These are phyloP conservation scores for Phaffia tasmanica DNA, from an alignment of 768 basidiomycete genomes.

Conservation along the genomic window DNA sequence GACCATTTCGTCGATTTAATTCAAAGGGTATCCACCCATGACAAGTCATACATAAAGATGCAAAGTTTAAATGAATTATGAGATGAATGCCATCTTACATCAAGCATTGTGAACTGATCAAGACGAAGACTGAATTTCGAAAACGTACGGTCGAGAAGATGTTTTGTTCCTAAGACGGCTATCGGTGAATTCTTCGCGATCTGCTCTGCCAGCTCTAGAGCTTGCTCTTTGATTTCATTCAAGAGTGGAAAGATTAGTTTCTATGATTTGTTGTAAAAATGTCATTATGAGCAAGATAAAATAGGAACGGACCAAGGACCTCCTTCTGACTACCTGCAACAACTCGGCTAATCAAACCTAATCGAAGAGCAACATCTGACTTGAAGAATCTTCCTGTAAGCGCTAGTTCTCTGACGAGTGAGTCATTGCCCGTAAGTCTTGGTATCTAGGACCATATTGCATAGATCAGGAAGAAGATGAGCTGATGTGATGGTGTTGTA, in stretches of 20 bases:
- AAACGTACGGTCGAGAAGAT: conserved; percentile 49
- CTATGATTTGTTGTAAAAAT: too few relatives aligned
- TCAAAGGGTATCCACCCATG: too few relatives aligned
- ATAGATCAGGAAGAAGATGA: too few relatives aligned
- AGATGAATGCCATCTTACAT: conserved; percentile 1
- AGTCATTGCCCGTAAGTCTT: conserved; percentile 63
- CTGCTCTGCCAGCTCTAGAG: conserved; percentile 47
- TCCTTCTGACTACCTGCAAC: conserved; percentile 55
- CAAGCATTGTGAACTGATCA: background rate
- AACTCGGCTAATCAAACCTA: conserved; percentile 66
- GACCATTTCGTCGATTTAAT: too few relatives aligned
- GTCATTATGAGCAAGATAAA: too few relatives aligned
- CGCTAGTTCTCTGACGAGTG: conserved; percentile 57
- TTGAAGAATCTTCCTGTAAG: conserved; percentile 63
- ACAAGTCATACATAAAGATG: background rate
- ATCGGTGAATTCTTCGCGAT: conserved; percentile 60
- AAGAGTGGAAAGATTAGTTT: too few relatives aligned
- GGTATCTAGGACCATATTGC: conserved; percentile 36
- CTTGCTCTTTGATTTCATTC: too few relatives aligned
- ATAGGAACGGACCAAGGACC: conserved; percentile 44
- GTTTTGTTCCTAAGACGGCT: conserved; percentile 66
- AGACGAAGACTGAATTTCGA: background rate
- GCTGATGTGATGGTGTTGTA: too few relatives aligned
- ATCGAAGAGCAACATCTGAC: conserved; percentile 51
- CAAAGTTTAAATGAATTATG: background rate